phyloP scores from a whole-genome alignment of 192 early-diverging fungal species.

The Backusella westeae region DNA sequence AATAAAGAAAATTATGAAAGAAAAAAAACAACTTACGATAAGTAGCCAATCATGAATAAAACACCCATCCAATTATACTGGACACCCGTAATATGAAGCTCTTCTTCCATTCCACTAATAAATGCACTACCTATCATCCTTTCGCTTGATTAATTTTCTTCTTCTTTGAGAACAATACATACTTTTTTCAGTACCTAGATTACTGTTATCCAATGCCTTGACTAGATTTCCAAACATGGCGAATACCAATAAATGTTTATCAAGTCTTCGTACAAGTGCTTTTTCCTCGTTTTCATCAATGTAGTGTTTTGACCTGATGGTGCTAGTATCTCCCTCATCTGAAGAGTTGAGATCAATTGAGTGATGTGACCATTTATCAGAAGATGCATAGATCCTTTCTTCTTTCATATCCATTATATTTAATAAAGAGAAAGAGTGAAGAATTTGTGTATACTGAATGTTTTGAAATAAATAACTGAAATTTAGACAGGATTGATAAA shows the following conservation, averaged over 20 bases:
- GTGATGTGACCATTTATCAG: neutral
- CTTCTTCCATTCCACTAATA: conserved; percentile 44
- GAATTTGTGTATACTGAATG: neutral
- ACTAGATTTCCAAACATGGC: conserved; percentile 42
- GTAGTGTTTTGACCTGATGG: neutral
- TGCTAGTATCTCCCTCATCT: neutral
- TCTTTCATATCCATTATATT: neutral
- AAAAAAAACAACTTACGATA: conserved; percentile 11
- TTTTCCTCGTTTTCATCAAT: conserved; percentile 16
- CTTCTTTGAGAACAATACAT: neutral
- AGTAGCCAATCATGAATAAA: conserved; percentile 34
- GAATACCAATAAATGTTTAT: conserved; percentile 33
- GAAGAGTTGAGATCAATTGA: neutral
- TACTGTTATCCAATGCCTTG: conserved; percentile 36
- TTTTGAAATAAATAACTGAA: conserved; percentile 1
- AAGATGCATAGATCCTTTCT: neutral
- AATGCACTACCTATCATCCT: conserved; percentile 33
- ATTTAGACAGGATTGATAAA: neutral
- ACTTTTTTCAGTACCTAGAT: conserved; percentile 21
- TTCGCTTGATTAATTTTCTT: neutral
- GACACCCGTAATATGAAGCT: conserved; percentile 29
- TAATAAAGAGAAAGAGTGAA: neutral
- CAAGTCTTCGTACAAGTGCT: conserved; percentile 25
- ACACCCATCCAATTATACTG: conserved; percentile 43
- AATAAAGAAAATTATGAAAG: neutral